Percentiles rank a stretch among this genome's conserved stretches.
phyloP scores from a whole-genome alignment of 768 basidiomycete species.

The Hemileccinum rubropunctum region DNA sequence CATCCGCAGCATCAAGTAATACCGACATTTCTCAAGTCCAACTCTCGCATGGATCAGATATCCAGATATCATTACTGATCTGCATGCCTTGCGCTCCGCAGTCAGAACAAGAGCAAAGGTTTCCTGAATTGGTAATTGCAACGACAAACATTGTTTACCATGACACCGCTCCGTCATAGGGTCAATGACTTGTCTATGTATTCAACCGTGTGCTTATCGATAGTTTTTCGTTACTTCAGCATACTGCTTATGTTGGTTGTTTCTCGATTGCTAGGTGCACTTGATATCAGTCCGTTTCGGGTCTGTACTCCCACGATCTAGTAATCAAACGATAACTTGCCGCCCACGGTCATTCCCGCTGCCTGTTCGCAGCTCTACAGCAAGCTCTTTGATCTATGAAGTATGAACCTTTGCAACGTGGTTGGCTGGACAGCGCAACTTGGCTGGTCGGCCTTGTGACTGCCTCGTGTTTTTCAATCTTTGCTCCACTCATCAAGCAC shows the following conservation, averaged over 20 bases:
- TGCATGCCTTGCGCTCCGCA: slow-evolving; percentile 24
- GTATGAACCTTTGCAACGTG: too few relatives aligned
- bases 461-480: too few relatives aligned
- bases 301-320: not conserved
- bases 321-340: not conserved
- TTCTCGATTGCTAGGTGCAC: not conserved
- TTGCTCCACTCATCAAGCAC: too few relatives aligned
- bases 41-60: slow-evolving; percentile 17
- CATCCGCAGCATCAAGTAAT: not conserved
- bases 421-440: not conserved
- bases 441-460: not conserved
- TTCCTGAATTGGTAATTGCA: slow-evolving; percentile 27
- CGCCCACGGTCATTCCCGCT: not conserved
- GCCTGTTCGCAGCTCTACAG: not conserved
- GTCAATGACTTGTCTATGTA: not conserved
- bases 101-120: not conserved
- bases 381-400: not conserved
- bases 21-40: not conserved
- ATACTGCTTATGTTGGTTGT: slow-evolving; percentile 6
- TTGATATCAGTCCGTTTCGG: not conserved
- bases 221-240: slow-evolving; percentile 2
- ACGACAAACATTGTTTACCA: slow-evolving; percentile 21
- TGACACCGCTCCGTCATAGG: slow-evolving; percentile 11
- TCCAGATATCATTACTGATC: slow-evolving; percentile 29
- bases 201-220: slow-evolving; percentile 14